These are phyloP conservation scores for Chaetomium sp. DNA, from an alignment of 2,329 filamentous ascomycete species.

Conservation along the genomic window DNA sequence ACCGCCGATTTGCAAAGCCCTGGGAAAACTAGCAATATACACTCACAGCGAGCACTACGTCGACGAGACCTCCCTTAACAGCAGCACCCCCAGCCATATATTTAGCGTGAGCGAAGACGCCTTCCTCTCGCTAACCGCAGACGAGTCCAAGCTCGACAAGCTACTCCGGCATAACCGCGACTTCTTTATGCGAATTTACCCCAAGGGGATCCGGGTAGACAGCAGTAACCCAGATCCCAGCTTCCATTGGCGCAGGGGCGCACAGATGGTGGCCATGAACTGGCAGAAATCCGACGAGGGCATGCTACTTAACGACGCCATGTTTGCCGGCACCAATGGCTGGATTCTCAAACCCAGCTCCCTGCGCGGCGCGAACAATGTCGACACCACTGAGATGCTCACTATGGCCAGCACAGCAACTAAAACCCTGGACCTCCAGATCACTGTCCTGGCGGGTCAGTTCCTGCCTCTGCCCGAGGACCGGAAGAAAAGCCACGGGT, in stretches of 20 bases:
- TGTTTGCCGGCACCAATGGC: conserved; percentile 82
- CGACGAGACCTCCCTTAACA: conserved; percentile 58
- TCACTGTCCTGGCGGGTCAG: conserved; percentile 72
- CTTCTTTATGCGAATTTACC: conserved; percentile 89
- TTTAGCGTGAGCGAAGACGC: conserved; percentile 84
- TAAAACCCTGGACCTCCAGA: conserved; percentile 57
- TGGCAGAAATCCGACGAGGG: conserved; percentile 94
- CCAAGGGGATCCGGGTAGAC: conserved; percentile 67
- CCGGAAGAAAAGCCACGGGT: conserved; percentile 28
- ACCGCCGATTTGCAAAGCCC: conserved; percentile 57
- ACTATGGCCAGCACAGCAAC: conserved; percentile 14
- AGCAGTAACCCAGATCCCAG: conserved; percentile 95
- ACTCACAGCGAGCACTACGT: conserved; percentile 79
- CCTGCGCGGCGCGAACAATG: conserved; percentile 50
- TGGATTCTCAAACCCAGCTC: conserved; percentile 80
- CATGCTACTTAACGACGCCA: conserved; percentile 94
- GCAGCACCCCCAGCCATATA: conserved; percentile 58
- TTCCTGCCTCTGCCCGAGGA: conserved; percentile 55
- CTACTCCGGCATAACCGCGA: conserved; percentile 83
- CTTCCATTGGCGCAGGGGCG: conserved; percentile 84
- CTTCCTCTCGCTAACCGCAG: conserved; percentile 47
- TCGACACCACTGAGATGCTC: conserved; percentile 27
- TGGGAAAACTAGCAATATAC: conserved; percentile 75
- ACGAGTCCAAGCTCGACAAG: conserved; percentile 27
- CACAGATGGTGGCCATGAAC: conserved; percentile 97